These are phyloP conservation scores for Haemoproteus tartakovskyi DNA, from an alignment of 169 alveolate species.

Conservation along the genomic window DNA sequence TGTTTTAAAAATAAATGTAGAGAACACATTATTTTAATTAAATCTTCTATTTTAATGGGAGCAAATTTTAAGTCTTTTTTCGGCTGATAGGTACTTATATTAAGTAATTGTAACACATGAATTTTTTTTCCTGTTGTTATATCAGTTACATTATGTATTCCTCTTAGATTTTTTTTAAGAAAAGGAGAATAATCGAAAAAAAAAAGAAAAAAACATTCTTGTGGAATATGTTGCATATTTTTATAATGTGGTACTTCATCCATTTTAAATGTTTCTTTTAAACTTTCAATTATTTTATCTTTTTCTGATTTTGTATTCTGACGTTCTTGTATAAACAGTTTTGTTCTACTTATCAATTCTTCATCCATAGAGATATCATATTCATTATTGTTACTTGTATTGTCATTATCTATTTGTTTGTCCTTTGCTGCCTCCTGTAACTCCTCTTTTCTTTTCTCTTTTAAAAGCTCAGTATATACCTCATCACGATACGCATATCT, in stretches of 20 bases:
- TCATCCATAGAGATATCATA: slow-evolving; percentile 15
- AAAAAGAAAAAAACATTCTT: slow-evolving; percentile 28
- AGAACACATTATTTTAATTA: slow-evolving; percentile 37
- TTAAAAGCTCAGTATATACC: slow-evolving; percentile 4
- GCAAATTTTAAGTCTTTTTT: slow-evolving; percentile 8
- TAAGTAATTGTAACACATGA: not conserved
- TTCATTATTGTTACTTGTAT: not conserved
- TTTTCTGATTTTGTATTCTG: slow-evolving; percentile 25
- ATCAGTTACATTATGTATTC: slow-evolving; percentile 19
- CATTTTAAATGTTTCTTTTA: slow-evolving; percentile 1
- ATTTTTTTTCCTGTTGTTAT: not conserved
- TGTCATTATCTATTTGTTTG: not conserved
- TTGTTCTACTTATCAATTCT: slow-evolving; percentile 29
- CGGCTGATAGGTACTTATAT: slow-evolving; percentile 1
- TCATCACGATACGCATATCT: slow-evolving; percentile 35
- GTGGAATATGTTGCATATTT: slow-evolving; percentile 23
- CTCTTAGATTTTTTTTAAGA: slow-evolving; percentile 10
- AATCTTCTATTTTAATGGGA: slow-evolving; percentile 10
- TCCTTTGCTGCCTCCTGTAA: not conserved
- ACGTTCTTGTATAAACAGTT: slow-evolving; percentile 9
- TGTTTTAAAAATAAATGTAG: slow-evolving; percentile 46
- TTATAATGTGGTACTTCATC: slow-evolving; percentile 17
- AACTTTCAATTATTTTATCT: not conserved
- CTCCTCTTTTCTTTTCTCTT: slow-evolving; percentile 5
- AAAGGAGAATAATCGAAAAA: slow-evolving; percentile 32